Evolutionary conservation across 306 rosid genomes (phyloP).

Genomic region (Quercus aquifolioides): DNA sequence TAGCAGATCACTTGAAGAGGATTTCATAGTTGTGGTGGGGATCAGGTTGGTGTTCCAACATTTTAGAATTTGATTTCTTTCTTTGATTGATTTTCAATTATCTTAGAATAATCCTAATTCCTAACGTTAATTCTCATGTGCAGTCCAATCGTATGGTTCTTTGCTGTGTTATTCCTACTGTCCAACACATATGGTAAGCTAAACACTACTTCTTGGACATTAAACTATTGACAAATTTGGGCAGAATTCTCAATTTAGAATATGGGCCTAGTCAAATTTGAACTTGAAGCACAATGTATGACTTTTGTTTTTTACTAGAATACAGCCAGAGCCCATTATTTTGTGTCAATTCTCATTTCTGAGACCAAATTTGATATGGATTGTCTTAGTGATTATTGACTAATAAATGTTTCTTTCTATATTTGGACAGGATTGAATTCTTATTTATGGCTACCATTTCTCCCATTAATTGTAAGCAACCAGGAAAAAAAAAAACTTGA

Average conservation of each 20-base stretch:
- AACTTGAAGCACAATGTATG: not conserved
- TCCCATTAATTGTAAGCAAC: slow-evolving; percentile 69
- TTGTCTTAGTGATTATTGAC: not conserved
- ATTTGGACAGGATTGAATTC: slow-evolving; percentile 61
- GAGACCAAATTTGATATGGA: not conserved
- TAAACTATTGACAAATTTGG: not conserved
- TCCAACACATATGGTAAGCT: slow-evolving; percentile 63
- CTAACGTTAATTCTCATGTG: slow-evolving; percentile 16
- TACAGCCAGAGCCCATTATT: not conserved
- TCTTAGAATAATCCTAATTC: not conserved
- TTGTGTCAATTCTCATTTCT: not conserved
- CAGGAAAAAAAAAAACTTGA: not conserved
- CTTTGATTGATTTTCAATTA: slow-evolving; percentile 6
- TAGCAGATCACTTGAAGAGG: slow-evolving; percentile 76
- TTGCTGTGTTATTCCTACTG: slow-evolving; percentile 61
- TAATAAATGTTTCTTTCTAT: not conserved
- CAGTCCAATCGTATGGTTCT: slow-evolving; percentile 83
- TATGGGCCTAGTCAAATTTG: not conserved
- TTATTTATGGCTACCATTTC: slow-evolving; percentile 74
- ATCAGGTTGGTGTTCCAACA: slow-evolving; percentile 50
- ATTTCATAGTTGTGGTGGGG: slow-evolving; percentile 76
- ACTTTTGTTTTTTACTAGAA: not conserved
- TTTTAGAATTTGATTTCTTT: not conserved
- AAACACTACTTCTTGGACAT: too few species aligned
- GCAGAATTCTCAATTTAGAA: not conserved